Conservation (phyloP, 2,329 filamentous ascomycete genomes). For the Aspergillus ibericus region DNA sequence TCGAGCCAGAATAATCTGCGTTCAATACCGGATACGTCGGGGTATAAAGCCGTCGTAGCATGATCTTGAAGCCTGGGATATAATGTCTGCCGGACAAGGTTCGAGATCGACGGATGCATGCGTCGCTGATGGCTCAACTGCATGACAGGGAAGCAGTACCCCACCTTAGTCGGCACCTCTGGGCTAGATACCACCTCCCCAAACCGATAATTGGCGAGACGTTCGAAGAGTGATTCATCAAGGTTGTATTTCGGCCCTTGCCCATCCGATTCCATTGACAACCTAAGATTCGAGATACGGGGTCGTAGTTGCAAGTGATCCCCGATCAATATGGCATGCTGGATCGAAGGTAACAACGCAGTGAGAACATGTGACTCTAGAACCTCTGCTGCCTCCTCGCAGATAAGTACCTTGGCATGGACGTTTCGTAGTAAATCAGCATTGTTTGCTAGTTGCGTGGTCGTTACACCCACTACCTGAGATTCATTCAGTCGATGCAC, state of each 20-base stretch:
- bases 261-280: constrained; percentile 3
- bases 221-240: constrained; percentile 10
- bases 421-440: background rate
- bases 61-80: constrained; percentile 10
- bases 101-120: constrained; percentile 8
- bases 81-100: constrained; percentile 3
- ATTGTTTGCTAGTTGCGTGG: constrained; percentile 9
- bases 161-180: background rate
- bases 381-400: constrained; percentile 14
- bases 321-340: constrained; percentile 13
- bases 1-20: constrained; percentile 25
- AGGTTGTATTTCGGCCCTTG: background rate
- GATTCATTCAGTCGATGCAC: background rate
- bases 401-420: constrained; percentile 6
- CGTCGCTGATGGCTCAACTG: constrained; percentile 9
- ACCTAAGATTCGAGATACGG: background rate
- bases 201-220: background rate
- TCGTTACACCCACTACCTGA: constrained; percentile 12
- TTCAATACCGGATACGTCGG: constrained; percentile 5
- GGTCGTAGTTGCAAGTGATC: constrained; percentile 14
- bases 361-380: constrained; percentile 9
- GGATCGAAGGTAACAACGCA: constrained; percentile 7
- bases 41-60: background rate
- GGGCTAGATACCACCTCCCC: background rate
- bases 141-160: constrained; percentile 2